Base-by-base conservation (phyloP, 768 basidiomycete genomes). In the Ramaria rubella region DNA sequence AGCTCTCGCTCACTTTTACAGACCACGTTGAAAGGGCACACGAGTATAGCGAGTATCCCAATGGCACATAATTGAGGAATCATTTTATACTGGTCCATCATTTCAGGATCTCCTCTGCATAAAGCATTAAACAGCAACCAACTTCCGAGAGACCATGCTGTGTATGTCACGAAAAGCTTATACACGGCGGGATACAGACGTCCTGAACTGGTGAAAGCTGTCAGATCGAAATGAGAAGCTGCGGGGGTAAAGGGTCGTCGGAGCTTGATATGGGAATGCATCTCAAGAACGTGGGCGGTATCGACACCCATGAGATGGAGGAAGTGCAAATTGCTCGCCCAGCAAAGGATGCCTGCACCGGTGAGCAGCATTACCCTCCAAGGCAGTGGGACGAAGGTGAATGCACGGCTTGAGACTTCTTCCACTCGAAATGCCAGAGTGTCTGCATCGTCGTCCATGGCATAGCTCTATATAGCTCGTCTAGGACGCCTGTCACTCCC, bases 251-350 rank as follows among this genome's bases (percentile, higher is more conserved):
- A 46, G 21, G 49, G 31, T 23, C 33, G 52, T 29, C 33, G 50
- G 23, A 49, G 33, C 45, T 53, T 49, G 17, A 42, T 48, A n/a
- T 33, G 55, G 11, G 55, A 49, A 45, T 56, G 55, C 44, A 93
- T 72, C 65, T 90, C 89, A 67, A 99, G 77, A 4, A 83, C 83
- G 60, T 75, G 69, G 14, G 80, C 74, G 0, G 81, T 82, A 68
- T 99, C 93, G 38, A 98, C 71, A 21, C 87, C 85, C 15, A 86
- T 73, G 11, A 77, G 61, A 60, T 85, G 75, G 45, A 98, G 82
- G 49, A 88, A 81, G 69, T 98, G 94, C 6, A 98, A 72, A 70
- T 98, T 99, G 31, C 86, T 83, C 0, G 93, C 93, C 94, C 95
- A 99, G 60, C 86, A 86, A 4, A 95, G 73, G 55, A 94, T 80